Conservation (phyloP, 2,329 filamentous ascomycete species). For the Metarhizium brunneum region DNA sequence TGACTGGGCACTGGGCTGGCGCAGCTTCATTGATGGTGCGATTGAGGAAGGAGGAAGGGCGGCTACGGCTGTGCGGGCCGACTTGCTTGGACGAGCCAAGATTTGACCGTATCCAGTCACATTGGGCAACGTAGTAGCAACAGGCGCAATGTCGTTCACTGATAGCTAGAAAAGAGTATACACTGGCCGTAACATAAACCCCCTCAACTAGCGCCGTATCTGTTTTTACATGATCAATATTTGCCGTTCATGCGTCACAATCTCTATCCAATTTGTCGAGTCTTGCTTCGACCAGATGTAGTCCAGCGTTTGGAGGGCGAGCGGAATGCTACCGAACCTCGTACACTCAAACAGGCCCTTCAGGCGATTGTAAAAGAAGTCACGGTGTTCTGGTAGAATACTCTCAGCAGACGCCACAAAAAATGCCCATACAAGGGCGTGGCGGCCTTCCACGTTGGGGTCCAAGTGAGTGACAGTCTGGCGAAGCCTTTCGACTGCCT, state of each 20-base stretch:
- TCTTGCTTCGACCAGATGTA: slow-evolving; percentile 23
- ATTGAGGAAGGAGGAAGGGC: slow-evolving; percentile 30
- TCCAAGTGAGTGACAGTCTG: slow-evolving; percentile 18
- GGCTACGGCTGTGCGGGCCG: not conserved
- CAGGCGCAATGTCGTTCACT: not conserved
- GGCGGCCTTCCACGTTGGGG: slow-evolving; percentile 19
- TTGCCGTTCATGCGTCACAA: slow-evolving; percentile 17
- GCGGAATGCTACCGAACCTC: slow-evolving; percentile 27
- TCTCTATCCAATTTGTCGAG: slow-evolving; percentile 18
- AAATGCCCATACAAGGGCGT: slow-evolving; percentile 31
- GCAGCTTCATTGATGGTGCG: slow-evolving; percentile 40
- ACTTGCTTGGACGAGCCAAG: not conserved
- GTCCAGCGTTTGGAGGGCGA: slow-evolving; percentile 22
- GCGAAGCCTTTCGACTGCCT: slow-evolving; percentile 22
- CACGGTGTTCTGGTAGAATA: slow-evolving; percentile 20
- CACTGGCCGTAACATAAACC: slow-evolving; percentile 8
- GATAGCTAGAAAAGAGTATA: not conserved
- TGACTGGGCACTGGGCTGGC: slow-evolving; percentile 40
- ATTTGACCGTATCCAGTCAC: not conserved
- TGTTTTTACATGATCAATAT: slow-evolving; percentile 9
- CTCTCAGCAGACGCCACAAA: slow-evolving; percentile 31
- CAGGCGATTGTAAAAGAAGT: slow-evolving; percentile 24
- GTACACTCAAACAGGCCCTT: slow-evolving; percentile 20
- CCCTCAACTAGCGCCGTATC: slow-evolving; percentile 9
- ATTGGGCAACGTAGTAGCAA: not conserved